A percentile compares a stretch with the other conserved stretches of the same genome.
These are phyloP conservation scores for Paratrypanosoma confusum DNA, from an alignment of 208 protist species.

Conservation along the genomic window DNA sequence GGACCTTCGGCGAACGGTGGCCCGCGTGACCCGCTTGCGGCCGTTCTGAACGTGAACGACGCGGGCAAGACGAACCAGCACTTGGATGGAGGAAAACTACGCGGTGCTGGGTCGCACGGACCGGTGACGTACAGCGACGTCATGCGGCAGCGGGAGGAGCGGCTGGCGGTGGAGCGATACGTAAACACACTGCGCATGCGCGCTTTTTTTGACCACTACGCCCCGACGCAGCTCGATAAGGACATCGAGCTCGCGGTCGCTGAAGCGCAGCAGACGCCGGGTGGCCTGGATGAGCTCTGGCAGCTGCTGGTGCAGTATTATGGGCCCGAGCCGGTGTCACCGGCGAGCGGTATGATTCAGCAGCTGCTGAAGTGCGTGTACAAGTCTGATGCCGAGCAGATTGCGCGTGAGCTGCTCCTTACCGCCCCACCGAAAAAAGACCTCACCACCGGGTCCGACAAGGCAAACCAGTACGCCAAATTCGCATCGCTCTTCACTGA, in stretches of 20 bases:
- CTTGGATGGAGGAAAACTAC: too few relatives aligned
- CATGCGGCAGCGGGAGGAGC: background rate
- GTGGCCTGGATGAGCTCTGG: constrained; percentile 1
- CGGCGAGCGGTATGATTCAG: too few relatives aligned
- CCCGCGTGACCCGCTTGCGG: too few relatives aligned
- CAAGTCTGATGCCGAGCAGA: background rate
- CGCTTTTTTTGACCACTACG: constrained; percentile 6
- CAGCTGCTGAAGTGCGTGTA: background rate
- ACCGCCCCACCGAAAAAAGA: background rate
- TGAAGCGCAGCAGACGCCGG: background rate
- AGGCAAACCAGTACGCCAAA: background rate
- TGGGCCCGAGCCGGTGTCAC: background rate
- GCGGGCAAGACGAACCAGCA: too few relatives aligned
- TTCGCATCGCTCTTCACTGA: background rate
- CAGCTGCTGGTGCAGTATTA: constrained; percentile 1
- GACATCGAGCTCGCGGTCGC: background rate
- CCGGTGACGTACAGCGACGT: too few relatives aligned
- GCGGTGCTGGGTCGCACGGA: too few relatives aligned
- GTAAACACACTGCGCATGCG: background rate
- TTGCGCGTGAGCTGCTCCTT: background rate
- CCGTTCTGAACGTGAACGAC: too few relatives aligned
- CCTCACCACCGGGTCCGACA: background rate
- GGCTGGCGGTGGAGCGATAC: background rate
- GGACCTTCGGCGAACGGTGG: too few relatives aligned
- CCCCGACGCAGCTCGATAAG: background rate